A percentile compares a stretch with the other conserved stretches of the same genome.
phyloP scores from a whole-genome alignment of 2,329 filamentous ascomycete genomes.

The Nothomitra cinnamomea region DNA sequence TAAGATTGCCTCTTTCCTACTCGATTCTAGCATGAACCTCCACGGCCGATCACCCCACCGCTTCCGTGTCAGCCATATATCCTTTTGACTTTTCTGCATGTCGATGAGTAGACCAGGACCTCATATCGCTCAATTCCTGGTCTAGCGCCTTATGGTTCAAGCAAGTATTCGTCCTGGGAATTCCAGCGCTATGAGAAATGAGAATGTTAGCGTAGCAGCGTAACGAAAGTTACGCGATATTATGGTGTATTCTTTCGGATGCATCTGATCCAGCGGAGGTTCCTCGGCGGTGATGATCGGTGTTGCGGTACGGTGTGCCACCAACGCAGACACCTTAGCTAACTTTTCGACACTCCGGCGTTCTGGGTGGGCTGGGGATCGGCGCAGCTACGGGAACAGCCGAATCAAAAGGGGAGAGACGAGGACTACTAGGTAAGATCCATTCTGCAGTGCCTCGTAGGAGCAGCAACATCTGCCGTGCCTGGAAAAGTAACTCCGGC shows the following conservation, averaged over 20 bases:
- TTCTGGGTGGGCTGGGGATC: slow-evolving; percentile 9
- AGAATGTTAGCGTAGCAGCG: slow-evolving; percentile 10
- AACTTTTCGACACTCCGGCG: slow-evolving; percentile 7
- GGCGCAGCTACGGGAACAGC: background rate
- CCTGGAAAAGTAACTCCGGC: background rate
- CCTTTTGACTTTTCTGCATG: slow-evolving; percentile 5
- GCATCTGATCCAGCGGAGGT: background rate
- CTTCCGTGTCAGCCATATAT: slow-evolving; percentile 6
- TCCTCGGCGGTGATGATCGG: background rate
- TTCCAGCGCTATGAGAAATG: slow-evolving; percentile 7
- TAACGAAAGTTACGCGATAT: slow-evolving; percentile 9
- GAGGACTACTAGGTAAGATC: too few relatives aligned
- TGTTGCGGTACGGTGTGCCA: slow-evolving; percentile 6
- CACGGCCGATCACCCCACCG: slow-evolving; percentile 10
- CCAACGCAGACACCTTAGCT: slow-evolving; percentile 7
- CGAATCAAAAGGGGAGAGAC: background rate
- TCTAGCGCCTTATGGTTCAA: slow-evolving; percentile 8
- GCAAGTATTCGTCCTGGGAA: slow-evolving; percentile 9
- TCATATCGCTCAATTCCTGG: slow-evolving; percentile 7
- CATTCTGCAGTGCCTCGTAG: background rate
- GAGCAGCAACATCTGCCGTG: background rate
- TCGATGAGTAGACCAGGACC: slow-evolving; percentile 9
- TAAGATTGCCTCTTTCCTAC: background rate
- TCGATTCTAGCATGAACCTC: slow-evolving; percentile 1
- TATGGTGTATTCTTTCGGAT: background rate